phyloP scores from a whole-genome alignment of 2,329 filamentous ascomycete genomes.

The Penicillium janthinellum region DNA sequence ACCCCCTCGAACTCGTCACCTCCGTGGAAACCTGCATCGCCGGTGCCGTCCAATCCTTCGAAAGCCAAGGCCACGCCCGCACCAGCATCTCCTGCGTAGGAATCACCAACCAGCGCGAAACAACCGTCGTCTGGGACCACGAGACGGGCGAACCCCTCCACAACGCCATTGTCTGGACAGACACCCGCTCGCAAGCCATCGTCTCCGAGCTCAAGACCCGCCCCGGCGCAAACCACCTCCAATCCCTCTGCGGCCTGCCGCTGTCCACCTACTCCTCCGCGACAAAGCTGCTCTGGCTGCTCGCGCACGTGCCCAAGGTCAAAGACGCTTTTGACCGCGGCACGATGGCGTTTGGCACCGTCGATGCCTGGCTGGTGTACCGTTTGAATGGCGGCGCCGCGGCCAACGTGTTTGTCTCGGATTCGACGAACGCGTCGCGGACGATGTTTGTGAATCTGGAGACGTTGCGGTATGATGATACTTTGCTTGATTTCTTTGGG shows the following conservation, averaged over 20 bases:
- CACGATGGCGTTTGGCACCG: constrained; percentile 78
- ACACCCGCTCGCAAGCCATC: constrained; percentile 74
- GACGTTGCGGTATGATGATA: constrained; percentile 75
- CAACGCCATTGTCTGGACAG: constrained; percentile 88
- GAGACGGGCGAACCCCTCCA: constrained; percentile 76
- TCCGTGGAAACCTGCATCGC: constrained; percentile 80
- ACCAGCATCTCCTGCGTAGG: constrained; percentile 73
- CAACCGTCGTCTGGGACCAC: constrained; percentile 80
- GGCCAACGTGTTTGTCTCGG: constrained; percentile 75
- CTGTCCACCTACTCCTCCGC: constrained; percentile 86
- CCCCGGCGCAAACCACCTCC: constrained; percentile 66
- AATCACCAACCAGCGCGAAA: constrained; percentile 90
- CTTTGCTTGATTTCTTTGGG: constrained; percentile 75
- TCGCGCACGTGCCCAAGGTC: constrained; percentile 71
- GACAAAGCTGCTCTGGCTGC: constrained; percentile 80
- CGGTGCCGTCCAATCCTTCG: constrained; percentile 69
- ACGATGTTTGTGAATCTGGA: constrained; percentile 93
- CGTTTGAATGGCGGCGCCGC: constrained; percentile 70
- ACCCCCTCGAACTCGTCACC: constrained; percentile 71
- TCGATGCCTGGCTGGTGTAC: constrained; percentile 87
- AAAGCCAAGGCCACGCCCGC: constrained; percentile 63
- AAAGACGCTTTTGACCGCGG: constrained; percentile 72
- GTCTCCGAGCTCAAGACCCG: constrained; percentile 73
- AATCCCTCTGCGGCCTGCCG: constrained; percentile 73
- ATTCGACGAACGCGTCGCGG: constrained; percentile 82